These are phyloP conservation scores for Paraphaeosphaeria minitans DNA, from an alignment of 2,329 filamentous ascomycete genomes.

Conservation along the genomic window DNA sequence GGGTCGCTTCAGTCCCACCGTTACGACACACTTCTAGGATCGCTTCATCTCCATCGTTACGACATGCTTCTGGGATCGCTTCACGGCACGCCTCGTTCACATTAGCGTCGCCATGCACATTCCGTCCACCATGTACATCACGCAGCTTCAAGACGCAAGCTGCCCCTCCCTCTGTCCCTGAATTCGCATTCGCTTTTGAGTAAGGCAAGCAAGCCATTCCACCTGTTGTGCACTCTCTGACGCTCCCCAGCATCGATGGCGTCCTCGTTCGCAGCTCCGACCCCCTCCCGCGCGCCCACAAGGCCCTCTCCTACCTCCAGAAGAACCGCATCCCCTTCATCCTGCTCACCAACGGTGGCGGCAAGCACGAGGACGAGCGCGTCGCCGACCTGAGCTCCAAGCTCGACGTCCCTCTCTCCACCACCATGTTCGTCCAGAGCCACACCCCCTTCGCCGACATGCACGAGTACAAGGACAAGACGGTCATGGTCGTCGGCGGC, in stretches of 20 bases:
- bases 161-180: slow-evolving; percentile 35
- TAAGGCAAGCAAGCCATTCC: slow-evolving; percentile 42
- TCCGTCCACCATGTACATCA: slow-evolving; percentile 14
- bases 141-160: slow-evolving; percentile 36
- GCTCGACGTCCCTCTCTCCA: slow-evolving; percentile 67
- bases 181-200: slow-evolving; percentile 64
- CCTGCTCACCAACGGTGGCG: slow-evolving; percentile 93
- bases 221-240: slow-evolving; percentile 23
- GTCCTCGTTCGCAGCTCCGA: slow-evolving; percentile 86
- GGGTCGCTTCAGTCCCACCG: slow-evolving; percentile 1
- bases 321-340: slow-evolving; percentile 84
- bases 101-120: slow-evolving; percentile 11
- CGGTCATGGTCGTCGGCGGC: slow-evolving; percentile 56
- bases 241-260: slow-evolving; percentile 75
- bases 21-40: slow-evolving; percentile 5
- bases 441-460: slow-evolving; percentile 84
- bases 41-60: background rate
- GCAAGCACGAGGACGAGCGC: slow-evolving; percentile 76
- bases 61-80: background rate
- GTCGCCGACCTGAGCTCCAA: slow-evolving; percentile 71
- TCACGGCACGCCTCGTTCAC: background rate
- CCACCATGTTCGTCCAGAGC: slow-evolving; percentile 79
- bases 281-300: slow-evolving; percentile 76
- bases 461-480: slow-evolving; percentile 62
- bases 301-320: slow-evolving; percentile 75